These are phyloP conservation scores for Annulohypoxylon moriforme DNA, from an alignment of 495 filamentous ascomycete species.

Conservation along the genomic window DNA sequence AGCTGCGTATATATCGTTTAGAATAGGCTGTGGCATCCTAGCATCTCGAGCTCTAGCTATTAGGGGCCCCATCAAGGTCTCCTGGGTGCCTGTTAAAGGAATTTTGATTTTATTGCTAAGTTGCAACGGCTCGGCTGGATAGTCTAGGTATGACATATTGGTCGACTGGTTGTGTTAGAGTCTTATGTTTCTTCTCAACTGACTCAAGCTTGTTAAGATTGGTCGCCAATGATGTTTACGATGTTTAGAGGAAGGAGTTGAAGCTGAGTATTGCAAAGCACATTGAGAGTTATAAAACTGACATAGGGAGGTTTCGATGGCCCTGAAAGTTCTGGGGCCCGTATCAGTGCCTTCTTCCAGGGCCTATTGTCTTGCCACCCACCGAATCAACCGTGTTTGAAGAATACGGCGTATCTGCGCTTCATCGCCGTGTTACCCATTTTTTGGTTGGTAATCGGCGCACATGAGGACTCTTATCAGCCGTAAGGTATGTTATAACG, in stretches of 20 bases:
- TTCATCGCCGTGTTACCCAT: constrained; percentile 6
- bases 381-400: neutral
- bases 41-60: constrained; percentile 32
- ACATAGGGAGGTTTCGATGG: neutral
- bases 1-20: constrained; percentile 35
- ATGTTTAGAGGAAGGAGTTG: neutral
- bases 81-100: constrained; percentile 28
- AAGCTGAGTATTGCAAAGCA: too few relatives aligned
- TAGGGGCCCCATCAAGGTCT: constrained; percentile 33
- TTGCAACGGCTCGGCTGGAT: neutral
- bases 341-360: neutral
- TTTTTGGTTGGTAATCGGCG: neutral
- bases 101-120: constrained; percentile 23
- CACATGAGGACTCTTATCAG: neutral
- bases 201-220: neutral
- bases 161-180: neutral
- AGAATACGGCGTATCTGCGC: constrained; percentile 33
- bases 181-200: neutral
- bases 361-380: neutral
- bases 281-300: neutral
- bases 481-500: neutral
- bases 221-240: neutral
- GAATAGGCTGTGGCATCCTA: constrained; percentile 25
- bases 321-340: neutral
- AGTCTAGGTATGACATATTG: neutral